Evolutionary conservation across 2,329 filamentous ascomycete species (phyloP), one percentile per base, ranked within the genome.

Genomic region (Camillea tinctor): DNA sequence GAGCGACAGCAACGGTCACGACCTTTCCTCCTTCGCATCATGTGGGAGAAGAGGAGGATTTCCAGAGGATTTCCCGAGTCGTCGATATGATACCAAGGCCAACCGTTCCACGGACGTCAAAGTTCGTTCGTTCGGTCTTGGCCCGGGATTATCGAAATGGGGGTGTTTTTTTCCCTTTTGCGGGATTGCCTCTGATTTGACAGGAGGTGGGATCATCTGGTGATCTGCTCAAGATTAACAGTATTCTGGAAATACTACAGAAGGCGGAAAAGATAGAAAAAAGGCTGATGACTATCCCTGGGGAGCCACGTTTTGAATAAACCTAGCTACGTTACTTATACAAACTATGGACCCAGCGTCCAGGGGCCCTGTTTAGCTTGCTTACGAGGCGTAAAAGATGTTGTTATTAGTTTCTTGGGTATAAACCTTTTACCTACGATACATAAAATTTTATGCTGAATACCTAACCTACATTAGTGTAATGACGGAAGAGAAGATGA

Each of bases 221-320:
- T 62, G 64, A 66, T 66, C 64, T 54, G 60, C 64, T 63, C 64
- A 62, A 51, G 40, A 44, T 44, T 52, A 52, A 56, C 55, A 17
- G 52, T 59, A 60, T 62, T 62, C 60, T 61, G 58, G 54, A 56
- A 61, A 30, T 60, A 55, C 60, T 62, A 58, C 49, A 49, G 49
- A 56, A 61, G 51, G 58, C 19, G 50, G 60, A 48, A 11, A 64
- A 51, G 50, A 50, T 59, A 58, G 61, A 64, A 58, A 26, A 51
- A 22, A 52, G 50, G 50, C 50, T 52, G 21, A 53, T 21, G 51
- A 53, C 24, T 44, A 44, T 44, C 36, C 36, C 36, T 44, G 36
- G 36, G 36, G 36, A 44, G 36, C 36, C 36, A 44, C 36, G 36
- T 44, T 44, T 44, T 44, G 7, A 13, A 44, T n/a, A n/a, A n/a